Base-by-base conservation (phyloP, 164 flowering plant species). In the Cinnamomum chago region DNA sequence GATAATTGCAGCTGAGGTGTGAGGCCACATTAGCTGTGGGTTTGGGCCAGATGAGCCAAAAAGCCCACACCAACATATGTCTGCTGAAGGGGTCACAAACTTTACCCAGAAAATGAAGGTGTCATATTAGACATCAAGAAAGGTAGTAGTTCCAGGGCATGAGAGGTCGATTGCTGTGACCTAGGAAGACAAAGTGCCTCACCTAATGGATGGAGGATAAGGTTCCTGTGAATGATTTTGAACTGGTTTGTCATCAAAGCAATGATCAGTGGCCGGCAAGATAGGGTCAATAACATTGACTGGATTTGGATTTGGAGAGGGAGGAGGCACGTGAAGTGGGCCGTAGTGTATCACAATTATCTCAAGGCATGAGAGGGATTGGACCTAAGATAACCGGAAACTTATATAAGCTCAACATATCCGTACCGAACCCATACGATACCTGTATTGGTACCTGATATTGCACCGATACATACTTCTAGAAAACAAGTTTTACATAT, bases 221-320 rank as follows among this genome's bases (percentile, higher is more conserved):
- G 81, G 75, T 28, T 65, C 60, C 40, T 75, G 78, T 75, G n/a
- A 67, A 55, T 58, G 71, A 78, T 75, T 79, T 51, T 52, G 58
- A 79, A 80, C 73, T 80, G 75, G 74, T 67, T 75, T 77, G 24
- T 60, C 50, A 71, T 30, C 58, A 17, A 55, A 72, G 24, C 74
- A 77, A 67, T 73, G 75, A 82, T 84, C 71, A 72, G 77, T 82
- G 85, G 84, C 83, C 30, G 83, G 80, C 86, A 80, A 50, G 60
- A 66, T 58, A 71, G 67, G 52, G 23, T 67, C 58, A 40, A 66
- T 23, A 20, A 27, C 70, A 71, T 58, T 18, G 68, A 35, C 22
- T 69, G 60, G 50, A 67, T 73, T 71, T 73, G 77, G 76, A 79
- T 40, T 62, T 24, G 40, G 70, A 64, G 73, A 60, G 27, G 67